phyloP scores from a whole-genome alignment of 2,329 filamentous ascomycete genomes.

The Trichophyton equinum region DNA sequence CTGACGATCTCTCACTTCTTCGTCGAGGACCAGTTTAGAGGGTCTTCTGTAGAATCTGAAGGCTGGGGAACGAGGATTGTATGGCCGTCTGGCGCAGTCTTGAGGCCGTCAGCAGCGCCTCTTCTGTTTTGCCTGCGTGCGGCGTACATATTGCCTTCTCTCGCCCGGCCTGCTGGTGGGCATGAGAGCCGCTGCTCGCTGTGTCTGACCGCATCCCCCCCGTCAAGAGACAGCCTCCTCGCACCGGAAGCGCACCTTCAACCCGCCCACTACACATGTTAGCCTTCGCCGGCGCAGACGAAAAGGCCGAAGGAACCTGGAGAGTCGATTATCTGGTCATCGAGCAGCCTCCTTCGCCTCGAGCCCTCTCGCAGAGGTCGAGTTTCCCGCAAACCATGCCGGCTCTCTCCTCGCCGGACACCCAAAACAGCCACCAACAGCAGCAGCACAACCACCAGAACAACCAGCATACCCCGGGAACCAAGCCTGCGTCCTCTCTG shows the following conservation, averaged over 20 bases:
- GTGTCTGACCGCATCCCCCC: not conserved
- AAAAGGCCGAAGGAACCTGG: constrained; percentile 4
- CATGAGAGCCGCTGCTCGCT: too few species aligned
- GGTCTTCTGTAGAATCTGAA: constrained; percentile 26
- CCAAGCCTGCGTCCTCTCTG: constrained; percentile 18
- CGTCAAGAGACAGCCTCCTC: not conserved
- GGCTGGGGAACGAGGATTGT: constrained; percentile 30
- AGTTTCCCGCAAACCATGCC: not conserved
- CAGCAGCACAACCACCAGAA: constrained; percentile 13
- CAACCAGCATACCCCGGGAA: constrained; percentile 22
- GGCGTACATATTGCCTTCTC: too few species aligned
- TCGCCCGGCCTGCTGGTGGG: too few species aligned
- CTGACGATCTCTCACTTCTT: constrained; percentile 18
- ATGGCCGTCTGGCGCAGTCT: constrained; percentile 23
- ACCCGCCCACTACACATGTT: not conserved
- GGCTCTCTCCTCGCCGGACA: constrained; percentile 9
- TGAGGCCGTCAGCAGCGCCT: constrained; percentile 14
- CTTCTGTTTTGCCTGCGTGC: too few species aligned
- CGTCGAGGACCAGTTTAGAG: constrained; percentile 25
- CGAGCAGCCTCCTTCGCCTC: not conserved
- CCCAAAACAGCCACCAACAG: constrained; percentile 7
- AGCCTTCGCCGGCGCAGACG: not conserved
- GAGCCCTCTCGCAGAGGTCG: not conserved
- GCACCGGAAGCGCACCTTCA: not conserved
- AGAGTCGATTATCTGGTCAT: constrained; percentile 2